Evolutionary conservation across 148 eudicot species (phyloP).

Genomic region (Chenopodium formosanum): DNA sequence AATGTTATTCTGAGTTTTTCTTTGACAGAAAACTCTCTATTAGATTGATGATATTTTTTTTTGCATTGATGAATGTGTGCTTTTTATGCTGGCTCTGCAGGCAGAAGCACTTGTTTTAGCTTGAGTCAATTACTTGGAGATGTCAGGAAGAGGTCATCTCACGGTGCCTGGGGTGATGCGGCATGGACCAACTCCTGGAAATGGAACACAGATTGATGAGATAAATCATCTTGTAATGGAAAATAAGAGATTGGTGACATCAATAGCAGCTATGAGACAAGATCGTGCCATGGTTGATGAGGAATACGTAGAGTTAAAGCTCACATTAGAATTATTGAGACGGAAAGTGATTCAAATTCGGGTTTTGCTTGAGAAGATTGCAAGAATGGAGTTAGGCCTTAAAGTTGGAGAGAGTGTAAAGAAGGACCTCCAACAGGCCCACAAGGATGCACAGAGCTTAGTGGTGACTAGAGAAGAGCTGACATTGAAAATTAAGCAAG

Average conservation of each 20-base stretch:
- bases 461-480: constrained; percentile 59
- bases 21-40: background rate
- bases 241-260: constrained; percentile 60
- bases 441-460: constrained; percentile 65
- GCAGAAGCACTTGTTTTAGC: background rate
- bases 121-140: constrained; percentile 8
- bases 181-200: constrained; percentile 56
- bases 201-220: constrained; percentile 48
- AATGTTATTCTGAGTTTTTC: background rate
- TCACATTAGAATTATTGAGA: constrained; percentile 67
- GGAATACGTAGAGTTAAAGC: constrained; percentile 61
- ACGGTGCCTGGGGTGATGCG: constrained; percentile 61
- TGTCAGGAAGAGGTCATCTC: constrained; percentile 62
- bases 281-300: constrained; percentile 57
- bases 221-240: constrained; percentile 60
- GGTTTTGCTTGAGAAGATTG: constrained; percentile 69
- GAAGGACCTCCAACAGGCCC: constrained; percentile 64
- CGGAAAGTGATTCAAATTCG: constrained; percentile 81
- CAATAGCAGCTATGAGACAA: constrained; percentile 60
- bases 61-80: background rate
- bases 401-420: constrained; percentile 60
- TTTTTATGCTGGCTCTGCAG: constrained; percentile 7
- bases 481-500: constrained; percentile 48
- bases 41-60: background rate
- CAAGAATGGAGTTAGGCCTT: constrained; percentile 64